Percentiles rank a stretch among this genome's conserved stretches.
Conservation (phyloP, 1,284 basidiomycete genomes). For the Wallemia ichthyophaga region DNA sequence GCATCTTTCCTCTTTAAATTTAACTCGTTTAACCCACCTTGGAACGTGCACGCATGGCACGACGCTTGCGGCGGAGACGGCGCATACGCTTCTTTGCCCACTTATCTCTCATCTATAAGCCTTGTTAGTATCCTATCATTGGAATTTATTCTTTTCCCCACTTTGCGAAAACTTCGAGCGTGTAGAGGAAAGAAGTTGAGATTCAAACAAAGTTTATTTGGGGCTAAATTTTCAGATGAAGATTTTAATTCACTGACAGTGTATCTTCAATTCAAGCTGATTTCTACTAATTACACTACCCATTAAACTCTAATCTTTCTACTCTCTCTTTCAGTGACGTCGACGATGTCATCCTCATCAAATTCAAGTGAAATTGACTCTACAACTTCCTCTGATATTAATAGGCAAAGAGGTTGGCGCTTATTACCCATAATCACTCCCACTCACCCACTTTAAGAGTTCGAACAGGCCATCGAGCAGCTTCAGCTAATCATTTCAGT, state of each 20-base stretch:
- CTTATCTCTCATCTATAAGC: slow-evolving; percentile 1
- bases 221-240: neutral
- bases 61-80: neutral
- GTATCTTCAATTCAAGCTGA: too few relatives aligned
- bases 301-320: too few relatives aligned
- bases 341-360: neutral
- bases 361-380: neutral
- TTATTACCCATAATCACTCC: too few relatives aligned
- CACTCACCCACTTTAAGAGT: too few relatives aligned
- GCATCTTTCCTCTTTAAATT: neutral
- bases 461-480: neutral
- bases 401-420: neutral
- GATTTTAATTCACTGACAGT: neutral
- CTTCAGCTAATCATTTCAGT: neutral
- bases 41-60: neutral
- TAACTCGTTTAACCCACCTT: neutral
- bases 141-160: neutral
- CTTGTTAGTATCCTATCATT: neutral
- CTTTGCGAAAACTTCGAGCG: slow-evolving; percentile 1
- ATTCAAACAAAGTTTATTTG: neutral
- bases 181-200: neutral
- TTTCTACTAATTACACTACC: too few relatives aligned
- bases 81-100: slow-evolving; percentile 1
- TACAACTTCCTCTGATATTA: neutral
- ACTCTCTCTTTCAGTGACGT: neutral